Percentiles rank a stretch among this genome's conserved stretches.
phyloP scores from a whole-genome alignment of 192 early-diverging fungal genomes.

The Backusella mclennaniae region DNA sequence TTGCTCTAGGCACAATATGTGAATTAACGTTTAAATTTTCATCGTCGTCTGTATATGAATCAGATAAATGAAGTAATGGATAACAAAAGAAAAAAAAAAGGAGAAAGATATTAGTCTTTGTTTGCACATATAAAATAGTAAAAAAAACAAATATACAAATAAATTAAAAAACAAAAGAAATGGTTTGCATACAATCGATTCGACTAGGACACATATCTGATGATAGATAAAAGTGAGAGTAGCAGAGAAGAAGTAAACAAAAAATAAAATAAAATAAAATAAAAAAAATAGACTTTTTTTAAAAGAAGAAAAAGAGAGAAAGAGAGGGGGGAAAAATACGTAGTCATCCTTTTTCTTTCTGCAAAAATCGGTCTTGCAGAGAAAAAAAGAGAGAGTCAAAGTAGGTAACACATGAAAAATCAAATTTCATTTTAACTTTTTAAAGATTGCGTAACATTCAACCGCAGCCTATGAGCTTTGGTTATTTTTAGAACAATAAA shows the following conservation, averaged over 20 bases:
- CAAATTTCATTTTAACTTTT: not conserved
- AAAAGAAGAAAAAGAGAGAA: not conserved
- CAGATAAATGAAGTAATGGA: not conserved
- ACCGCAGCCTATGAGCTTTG: not conserved
- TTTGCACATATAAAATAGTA: too few species aligned
- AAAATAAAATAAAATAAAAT: not conserved
- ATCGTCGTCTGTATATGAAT: not conserved
- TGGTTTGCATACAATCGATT: not conserved
- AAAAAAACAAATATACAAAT: not conserved
- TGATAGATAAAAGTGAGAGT: not conserved
- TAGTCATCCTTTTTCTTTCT: not conserved
- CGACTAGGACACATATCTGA: constrained; percentile 1
- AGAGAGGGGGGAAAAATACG: not conserved
- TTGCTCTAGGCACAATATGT: not conserved
- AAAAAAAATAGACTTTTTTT: not conserved
- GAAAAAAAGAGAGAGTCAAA: not conserved
- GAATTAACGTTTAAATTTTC: not conserved
- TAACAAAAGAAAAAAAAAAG: not conserved
- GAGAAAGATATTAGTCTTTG: not conserved
- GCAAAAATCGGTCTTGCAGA: not conserved
- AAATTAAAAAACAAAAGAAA: not conserved
- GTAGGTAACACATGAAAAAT: not conserved
- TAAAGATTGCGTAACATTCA: not conserved
- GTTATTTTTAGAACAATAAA: constrained; percentile 5
- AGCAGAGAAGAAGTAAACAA: not conserved